These are phyloP conservation scores for Dovyalis caffra DNA, from an alignment of 345 rosid genomes.

Conservation along the genomic window DNA sequence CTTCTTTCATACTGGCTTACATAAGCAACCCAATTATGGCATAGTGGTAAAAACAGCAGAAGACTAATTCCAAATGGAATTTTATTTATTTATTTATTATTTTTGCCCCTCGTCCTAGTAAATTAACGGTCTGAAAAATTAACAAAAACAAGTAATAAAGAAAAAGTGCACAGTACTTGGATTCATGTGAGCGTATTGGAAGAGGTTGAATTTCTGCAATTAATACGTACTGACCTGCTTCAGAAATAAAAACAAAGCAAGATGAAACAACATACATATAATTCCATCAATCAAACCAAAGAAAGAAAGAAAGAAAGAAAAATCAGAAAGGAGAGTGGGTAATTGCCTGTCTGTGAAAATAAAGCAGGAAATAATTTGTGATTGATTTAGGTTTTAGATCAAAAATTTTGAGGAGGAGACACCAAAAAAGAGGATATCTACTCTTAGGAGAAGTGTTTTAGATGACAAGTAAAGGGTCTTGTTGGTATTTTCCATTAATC, in stretches of 20 bases:
- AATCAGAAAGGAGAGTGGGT: not conserved
- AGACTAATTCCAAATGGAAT: too few relatives aligned
- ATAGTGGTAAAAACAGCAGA: too few relatives aligned
- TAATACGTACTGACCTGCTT: conserved; percentile 18
- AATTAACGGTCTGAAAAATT: too few relatives aligned
- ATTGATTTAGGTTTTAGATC: not conserved
- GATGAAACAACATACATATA: not conserved
- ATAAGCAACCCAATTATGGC: too few relatives aligned
- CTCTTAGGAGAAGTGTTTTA: too few relatives aligned
- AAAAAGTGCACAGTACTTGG: conserved; percentile 20
- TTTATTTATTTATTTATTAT: too few relatives aligned
- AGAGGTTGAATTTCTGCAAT: not conserved
- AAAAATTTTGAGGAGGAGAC: not conserved
- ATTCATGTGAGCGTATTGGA: conserved; percentile 27
- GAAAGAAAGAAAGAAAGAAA: not conserved
- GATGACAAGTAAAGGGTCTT: conserved; percentile 6
- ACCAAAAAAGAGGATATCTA: too few relatives aligned
- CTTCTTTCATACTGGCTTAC: too few relatives aligned
- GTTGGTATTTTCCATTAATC: not conserved
- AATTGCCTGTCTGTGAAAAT: conserved; percentile 3
- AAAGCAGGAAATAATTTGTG: not conserved
- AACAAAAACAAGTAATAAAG: too few relatives aligned
- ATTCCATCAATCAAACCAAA: too few relatives aligned
- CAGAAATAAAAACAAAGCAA: not conserved
- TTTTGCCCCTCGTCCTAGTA: too few relatives aligned